Evolutionary conservation across 345 rosid genomes (phyloP).

Genomic region (Erysimum cheiranthoides): DNA sequence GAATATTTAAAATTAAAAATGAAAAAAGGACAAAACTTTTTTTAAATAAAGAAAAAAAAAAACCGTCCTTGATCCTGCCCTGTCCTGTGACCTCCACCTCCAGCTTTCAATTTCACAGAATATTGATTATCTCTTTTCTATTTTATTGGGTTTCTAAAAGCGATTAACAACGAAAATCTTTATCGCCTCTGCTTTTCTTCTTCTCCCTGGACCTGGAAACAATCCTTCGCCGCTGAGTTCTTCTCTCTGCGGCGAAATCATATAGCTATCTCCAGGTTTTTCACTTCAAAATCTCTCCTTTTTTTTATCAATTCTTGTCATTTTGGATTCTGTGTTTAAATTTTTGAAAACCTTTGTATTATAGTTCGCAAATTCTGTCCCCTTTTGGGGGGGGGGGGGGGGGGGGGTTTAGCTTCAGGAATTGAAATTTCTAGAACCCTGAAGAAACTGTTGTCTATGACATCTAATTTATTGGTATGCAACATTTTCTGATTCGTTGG

Average conservation of each 20-base stretch:
- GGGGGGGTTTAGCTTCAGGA: neutral
- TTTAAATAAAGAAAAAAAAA: neutral
- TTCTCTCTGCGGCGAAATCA: constrained; percentile 34
- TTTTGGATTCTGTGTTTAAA: neutral
- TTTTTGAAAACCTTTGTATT: neutral
- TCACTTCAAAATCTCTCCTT: constrained; percentile 11
- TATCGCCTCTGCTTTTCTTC: constrained; percentile 12
- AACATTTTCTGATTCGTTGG: neutral
- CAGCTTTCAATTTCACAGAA: constrained; percentile 21
- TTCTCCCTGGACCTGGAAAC: constrained; percentile 15
- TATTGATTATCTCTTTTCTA: constrained; percentile 40
- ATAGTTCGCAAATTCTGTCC: neutral
- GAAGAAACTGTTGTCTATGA: constrained; percentile 9
- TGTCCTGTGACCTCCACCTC: constrained; percentile 16
- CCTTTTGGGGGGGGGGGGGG: neutral
- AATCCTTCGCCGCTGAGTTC: constrained; percentile 41
- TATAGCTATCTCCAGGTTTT: constrained; percentile 30
- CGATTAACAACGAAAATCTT: neutral
- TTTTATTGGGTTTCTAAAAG: constrained; percentile 13
- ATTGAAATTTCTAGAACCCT: neutral
- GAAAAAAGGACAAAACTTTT: constrained; percentile 14
- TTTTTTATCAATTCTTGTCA: neutral
- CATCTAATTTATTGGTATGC: neutral
- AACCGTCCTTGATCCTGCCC: neutral
- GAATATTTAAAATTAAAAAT: neutral